A percentile compares a stretch with the other conserved stretches of the same genome.
These are phyloP conservation scores for Colletotrichum australisinense DNA, from an alignment of 2,329 filamentous ascomycete species.

Conservation along the genomic window DNA sequence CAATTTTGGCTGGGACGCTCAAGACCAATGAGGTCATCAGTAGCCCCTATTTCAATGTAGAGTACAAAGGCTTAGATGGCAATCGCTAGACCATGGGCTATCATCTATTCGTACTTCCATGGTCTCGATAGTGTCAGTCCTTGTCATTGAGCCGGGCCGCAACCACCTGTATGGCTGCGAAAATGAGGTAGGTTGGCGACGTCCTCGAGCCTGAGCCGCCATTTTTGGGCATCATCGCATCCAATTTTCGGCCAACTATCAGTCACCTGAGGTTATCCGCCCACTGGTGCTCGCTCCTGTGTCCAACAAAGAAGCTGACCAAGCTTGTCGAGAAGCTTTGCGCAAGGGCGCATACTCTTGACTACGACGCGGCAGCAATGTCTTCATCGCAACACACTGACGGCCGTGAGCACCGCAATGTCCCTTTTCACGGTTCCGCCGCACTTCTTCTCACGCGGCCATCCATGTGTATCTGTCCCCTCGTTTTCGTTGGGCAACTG, in stretches of 20 bases:
- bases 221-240: not conserved
- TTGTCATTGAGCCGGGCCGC: not conserved
- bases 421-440: not conserved
- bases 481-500: not conserved
- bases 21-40: not conserved
- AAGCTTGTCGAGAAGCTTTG: not conserved
- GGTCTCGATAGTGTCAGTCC: not conserved
- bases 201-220: not conserved
- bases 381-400: not conserved
- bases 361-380: not conserved
- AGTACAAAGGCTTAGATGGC: not conserved
- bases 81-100: not conserved
- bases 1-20: too few relatives aligned
- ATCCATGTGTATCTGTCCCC: not conserved
- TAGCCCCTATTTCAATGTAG: not conserved
- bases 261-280: not conserved
- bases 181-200: not conserved
- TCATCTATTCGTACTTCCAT: not conserved
- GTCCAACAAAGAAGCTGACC: not conserved
- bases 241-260: not conserved
- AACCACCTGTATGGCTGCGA: not conserved
- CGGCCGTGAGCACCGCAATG: not conserved
- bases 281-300: not conserved
- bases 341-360: not conserved
- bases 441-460: not conserved